phyloP scores from a whole-genome alignment of 1,139 yeast species.

The Kodamaea plutei region DNA sequence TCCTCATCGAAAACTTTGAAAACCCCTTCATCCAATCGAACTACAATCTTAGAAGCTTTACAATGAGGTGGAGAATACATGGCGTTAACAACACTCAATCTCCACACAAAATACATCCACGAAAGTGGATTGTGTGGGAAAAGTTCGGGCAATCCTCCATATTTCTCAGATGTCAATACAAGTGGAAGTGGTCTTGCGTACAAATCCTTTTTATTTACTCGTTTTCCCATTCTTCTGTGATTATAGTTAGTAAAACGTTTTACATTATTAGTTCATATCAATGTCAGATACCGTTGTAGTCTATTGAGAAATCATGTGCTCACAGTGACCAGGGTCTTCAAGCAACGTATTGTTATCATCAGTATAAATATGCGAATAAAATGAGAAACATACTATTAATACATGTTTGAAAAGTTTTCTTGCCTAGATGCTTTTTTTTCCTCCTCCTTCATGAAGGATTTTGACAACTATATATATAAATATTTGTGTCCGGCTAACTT shows the following conservation, averaged over 20 bases:
- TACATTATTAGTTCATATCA: conserved; percentile 1
- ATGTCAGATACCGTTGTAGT: conserved; percentile 99
- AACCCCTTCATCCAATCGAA: conserved; percentile 26
- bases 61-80: conserved; percentile 24
- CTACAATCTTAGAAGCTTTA: conserved; percentile 18
- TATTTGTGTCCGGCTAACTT: conserved; percentile 7
- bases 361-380: conserved; percentile 13
- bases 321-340: conserved; percentile 58
- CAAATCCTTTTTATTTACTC: conserved; percentile 20
- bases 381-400: conserved; percentile 3
- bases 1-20: conserved; percentile 44
- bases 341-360: conserved; percentile 52
- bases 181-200: conserved; percentile 50
- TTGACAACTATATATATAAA: neutral
- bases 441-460: neutral
- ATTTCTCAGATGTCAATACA: conserved; percentile 29
- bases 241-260: conserved; percentile 1
- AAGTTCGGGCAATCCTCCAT: conserved; percentile 42
- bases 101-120: conserved; percentile 45
- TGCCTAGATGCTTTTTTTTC: neutral
- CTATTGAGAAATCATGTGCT: conserved; percentile 83
- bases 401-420: too few relatives aligned
- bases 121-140: conserved; percentile 58
- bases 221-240: conserved; percentile 20
- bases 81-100: conserved; percentile 23